These are phyloP conservation scores for Lipomyces starkeyi DNA, from an alignment of 805 yeast species.

Conservation along the genomic window DNA sequence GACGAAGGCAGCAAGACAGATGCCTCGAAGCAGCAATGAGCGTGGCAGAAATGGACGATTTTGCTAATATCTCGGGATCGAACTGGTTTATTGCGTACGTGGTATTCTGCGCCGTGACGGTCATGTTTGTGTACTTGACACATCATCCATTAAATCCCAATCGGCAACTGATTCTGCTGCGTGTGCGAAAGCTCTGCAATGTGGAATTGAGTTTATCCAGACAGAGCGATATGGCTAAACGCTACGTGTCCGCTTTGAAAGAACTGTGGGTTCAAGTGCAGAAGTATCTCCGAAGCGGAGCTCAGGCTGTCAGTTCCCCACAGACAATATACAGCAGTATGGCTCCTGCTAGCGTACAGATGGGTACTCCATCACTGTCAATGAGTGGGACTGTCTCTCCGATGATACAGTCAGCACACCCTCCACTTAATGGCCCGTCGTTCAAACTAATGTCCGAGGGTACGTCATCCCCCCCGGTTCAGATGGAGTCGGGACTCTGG, in stretches of 20 bases:
- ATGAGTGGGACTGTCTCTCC: too few species aligned
- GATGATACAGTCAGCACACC: too few species aligned
- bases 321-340: neutral
- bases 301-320: too few species aligned
- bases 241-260: slow-evolving; percentile 28
- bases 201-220: slow-evolving; percentile 19
- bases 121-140: slow-evolving; percentile 33
- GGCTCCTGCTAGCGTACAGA: too few species aligned
- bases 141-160: slow-evolving; percentile 19
- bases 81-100: slow-evolving; percentile 30
- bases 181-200: slow-evolving; percentile 31
- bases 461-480: too few species aligned
- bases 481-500: too few species aligned
- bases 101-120: slow-evolving; percentile 31
- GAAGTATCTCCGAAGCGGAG: slow-evolving; percentile 8
- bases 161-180: slow-evolving; percentile 13
- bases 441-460: too few species aligned
- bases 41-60: slow-evolving; percentile 26
- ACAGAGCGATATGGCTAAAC: slow-evolving; percentile 26
- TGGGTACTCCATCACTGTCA: too few species aligned
- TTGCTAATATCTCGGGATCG: slow-evolving; percentile 21
- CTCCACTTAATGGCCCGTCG: too few species aligned
- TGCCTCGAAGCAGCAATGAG: slow-evolving; percentile 27
- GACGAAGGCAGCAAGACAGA: slow-evolving; percentile 24
- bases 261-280: slow-evolving; percentile 33